Conservation (phyloP, 2,329 filamentous ascomycete species). For the Cladosporium sp. region DNA sequence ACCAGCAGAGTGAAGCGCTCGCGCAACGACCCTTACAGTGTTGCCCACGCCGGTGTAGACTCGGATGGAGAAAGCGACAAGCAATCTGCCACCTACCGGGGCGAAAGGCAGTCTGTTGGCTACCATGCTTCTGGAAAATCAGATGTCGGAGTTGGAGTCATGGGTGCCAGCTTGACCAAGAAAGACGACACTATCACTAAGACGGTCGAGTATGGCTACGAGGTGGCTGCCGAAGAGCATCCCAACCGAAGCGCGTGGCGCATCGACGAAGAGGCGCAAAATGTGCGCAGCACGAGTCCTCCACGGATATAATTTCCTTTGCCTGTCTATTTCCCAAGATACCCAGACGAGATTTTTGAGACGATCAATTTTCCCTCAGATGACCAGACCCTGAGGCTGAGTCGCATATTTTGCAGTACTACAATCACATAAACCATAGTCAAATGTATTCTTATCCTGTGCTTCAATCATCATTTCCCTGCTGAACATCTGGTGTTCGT, state of each 20-base stretch:
- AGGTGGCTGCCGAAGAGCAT: constrained; percentile 1
- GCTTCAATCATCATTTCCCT: too few relatives aligned
- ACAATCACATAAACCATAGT: too few relatives aligned
- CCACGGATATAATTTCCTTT: constrained; percentile 4
- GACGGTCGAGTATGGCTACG: constrained; percentile 9
- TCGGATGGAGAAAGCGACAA: constrained; percentile 5
- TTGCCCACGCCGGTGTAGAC: neutral
- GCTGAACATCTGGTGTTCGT: too few relatives aligned
- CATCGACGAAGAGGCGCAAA: constrained; percentile 10
- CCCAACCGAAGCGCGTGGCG: neutral
- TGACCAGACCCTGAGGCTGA: constrained; percentile 6
- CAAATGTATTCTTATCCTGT: too few relatives aligned
- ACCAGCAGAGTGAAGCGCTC: constrained; percentile 10
- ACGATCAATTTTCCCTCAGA: neutral
- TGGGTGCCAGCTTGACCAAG: constrained; percentile 1
- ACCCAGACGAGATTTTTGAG: constrained; percentile 1
- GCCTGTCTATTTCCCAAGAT: neutral
- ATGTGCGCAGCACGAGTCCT: constrained; percentile 1
- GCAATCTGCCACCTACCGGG: neutral
- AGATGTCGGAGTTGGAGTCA: neutral
- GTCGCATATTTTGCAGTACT: neutral
- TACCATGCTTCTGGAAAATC: neutral
- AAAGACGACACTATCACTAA: constrained; percentile 3
- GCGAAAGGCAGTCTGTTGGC: constrained; percentile 4
- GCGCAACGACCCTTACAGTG: constrained; percentile 10